Evolutionary conservation across 352 stramenopile species (phyloP).

Genomic region (Globisporangium recalcitrans): DNA sequence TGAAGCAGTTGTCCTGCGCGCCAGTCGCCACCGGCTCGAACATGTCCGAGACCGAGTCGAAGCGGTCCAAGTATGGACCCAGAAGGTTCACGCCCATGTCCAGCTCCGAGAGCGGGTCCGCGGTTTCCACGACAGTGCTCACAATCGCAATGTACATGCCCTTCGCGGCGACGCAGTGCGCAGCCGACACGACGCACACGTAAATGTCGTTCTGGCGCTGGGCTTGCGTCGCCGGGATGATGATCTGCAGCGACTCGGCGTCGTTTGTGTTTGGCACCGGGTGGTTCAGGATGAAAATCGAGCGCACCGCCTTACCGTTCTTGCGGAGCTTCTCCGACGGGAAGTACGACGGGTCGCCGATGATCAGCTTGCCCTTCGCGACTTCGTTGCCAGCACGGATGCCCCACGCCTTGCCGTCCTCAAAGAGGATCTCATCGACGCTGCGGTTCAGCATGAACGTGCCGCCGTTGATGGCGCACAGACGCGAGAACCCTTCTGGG

Average conservation of each 20-base stretch:
- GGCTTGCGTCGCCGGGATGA: conserved; percentile 96
- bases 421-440: conserved; percentile 92
- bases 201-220: conserved; percentile 98
- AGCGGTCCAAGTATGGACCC: conserved; percentile 94
- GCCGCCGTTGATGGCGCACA: conserved; percentile 98
- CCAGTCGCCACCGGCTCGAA: conserved; percentile 92
- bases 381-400: conserved; percentile 91
- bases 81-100: conserved; percentile 93
- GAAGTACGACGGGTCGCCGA: conserved; percentile 99
- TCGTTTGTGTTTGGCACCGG: conserved; percentile 96
- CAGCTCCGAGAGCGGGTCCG: conserved; percentile 94
- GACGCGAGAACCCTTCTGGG: conserved; percentile 98
- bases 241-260: conserved; percentile 97
- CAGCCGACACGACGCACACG: conserved; percentile 93
- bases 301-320: conserved; percentile 94
- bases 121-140: conserved; percentile 96
- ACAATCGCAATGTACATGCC: conserved; percentile 99
- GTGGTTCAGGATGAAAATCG: conserved; percentile 99
- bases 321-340: conserved; percentile 88
- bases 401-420: conserved; percentile 93
- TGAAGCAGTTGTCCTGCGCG: conserved; percentile 95
- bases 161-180: conserved; percentile 92
- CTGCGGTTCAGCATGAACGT: conserved; percentile 99
- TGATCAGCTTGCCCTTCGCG: conserved; percentile 96
- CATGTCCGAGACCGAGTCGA: conserved; percentile 94